These are phyloP conservation scores for Irpex sp. DNA, from an alignment of 1,284 basidiomycete species.

Conservation along the genomic window DNA sequence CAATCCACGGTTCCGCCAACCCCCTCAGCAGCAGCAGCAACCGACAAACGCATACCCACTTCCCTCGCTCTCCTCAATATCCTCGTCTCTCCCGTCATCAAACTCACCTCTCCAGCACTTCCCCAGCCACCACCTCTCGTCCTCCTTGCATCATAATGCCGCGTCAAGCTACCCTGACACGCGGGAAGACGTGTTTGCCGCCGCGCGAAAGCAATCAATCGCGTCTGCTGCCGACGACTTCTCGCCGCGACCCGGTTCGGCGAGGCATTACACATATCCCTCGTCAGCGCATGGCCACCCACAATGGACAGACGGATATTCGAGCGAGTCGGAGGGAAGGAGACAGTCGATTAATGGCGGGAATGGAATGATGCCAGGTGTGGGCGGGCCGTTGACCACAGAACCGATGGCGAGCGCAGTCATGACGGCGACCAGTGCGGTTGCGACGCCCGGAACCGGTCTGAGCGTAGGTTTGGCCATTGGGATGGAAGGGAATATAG, in stretches of 20 bases:
- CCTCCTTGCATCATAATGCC: neutral
- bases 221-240: conserved; percentile 1
- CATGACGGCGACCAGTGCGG: neutral
- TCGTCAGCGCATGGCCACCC: neutral
- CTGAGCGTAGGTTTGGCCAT: neutral
- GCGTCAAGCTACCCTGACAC: neutral
- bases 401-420: neutral
- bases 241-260: conserved; percentile 1
- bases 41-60: neutral
- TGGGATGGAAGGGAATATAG: neutral
- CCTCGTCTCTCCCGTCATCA: neutral
- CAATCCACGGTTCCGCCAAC: neutral
- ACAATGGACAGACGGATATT: neutral
- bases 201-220: neutral
- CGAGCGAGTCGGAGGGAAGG: neutral
- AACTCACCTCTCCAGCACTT: neutral
- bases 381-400: neutral
- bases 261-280: neutral
- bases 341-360: neutral
- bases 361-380: neutral
- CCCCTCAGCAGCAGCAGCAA: conserved; percentile 1
- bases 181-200: neutral
- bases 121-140: neutral
- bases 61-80: neutral
- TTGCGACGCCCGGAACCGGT: neutral